phyloP scores from a whole-genome alignment of 345 rosid species.

The Trapa bicornis region DNA sequence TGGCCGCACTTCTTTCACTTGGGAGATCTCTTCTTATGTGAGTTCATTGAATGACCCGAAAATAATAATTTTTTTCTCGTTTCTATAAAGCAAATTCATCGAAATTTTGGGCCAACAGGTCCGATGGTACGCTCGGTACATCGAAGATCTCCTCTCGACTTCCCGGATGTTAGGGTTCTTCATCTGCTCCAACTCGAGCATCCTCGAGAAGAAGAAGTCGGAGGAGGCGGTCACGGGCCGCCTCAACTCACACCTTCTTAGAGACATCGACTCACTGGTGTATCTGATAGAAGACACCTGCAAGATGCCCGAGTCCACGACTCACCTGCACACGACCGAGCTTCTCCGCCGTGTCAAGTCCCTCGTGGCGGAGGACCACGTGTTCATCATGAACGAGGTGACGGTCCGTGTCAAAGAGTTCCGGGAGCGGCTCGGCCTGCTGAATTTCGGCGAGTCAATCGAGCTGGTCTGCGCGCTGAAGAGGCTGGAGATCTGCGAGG shows the following conservation, averaged over 20 bases:
- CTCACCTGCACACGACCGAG: constrained; percentile 19
- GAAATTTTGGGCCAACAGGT: constrained; percentile 11
- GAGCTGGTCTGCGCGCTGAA: constrained; percentile 52
- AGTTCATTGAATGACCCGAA: neutral
- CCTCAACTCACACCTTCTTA: constrained; percentile 33
- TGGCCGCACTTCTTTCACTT: constrained; percentile 30
- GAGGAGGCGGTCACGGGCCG: constrained; percentile 42
- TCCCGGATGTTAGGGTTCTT: constrained; percentile 61
- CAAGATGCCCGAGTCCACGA: constrained; percentile 29
- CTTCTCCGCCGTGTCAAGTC: constrained; percentile 26
- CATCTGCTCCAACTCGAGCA: constrained; percentile 39
- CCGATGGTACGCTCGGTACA: constrained; percentile 68
- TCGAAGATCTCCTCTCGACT: constrained; percentile 50
- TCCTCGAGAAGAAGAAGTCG: constrained; percentile 31
- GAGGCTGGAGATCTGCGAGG: constrained; percentile 42
- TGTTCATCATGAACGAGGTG: constrained; percentile 41
- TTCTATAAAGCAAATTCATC: neutral
- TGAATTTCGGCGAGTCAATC: constrained; percentile 51
- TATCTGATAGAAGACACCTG: constrained; percentile 40
- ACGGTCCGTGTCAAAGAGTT: constrained; percentile 46
- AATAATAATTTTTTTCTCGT: neutral
- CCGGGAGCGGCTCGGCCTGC: constrained; percentile 27
- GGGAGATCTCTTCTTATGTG: constrained; percentile 78
- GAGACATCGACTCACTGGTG: constrained; percentile 42
- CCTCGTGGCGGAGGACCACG: constrained; percentile 45